Percentiles rank a stretch among this genome's conserved stretches.
Conservation (phyloP, 441 rosid species). For the Mallotus repandus region DNA sequence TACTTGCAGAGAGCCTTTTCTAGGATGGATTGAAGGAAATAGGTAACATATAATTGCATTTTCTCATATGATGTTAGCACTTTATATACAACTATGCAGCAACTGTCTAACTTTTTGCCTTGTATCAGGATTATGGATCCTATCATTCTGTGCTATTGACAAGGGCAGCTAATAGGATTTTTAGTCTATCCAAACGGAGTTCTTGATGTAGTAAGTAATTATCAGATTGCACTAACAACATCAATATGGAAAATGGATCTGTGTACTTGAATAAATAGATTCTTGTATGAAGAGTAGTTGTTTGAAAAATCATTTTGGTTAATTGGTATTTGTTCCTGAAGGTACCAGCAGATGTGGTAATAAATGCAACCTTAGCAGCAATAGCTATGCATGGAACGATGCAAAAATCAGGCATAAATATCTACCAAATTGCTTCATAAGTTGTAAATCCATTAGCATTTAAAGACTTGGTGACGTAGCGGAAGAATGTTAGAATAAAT, state of each 20-base stretch:
- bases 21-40: slow-evolving; percentile 99
- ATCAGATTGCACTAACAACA: no score
- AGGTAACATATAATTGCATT: slow-evolving; percentile 36
- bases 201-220: slow-evolving; percentile 69
- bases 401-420: slow-evolving; percentile 56
- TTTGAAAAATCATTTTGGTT: background rate
- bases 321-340: slow-evolving; percentile 15
- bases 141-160: slow-evolving; percentile 76
- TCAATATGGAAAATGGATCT: no score
- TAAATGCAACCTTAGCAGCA: slow-evolving; percentile 90
- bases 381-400: slow-evolving; percentile 71
- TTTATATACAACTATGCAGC: background rate
- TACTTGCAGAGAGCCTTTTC: slow-evolving; percentile 85
- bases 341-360: slow-evolving; percentile 97
- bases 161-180: slow-evolving; percentile 89
- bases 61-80: background rate
- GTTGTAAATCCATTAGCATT: slow-evolving; percentile 77
- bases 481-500: no score
- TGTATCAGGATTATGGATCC: slow-evolving; percentile 97
- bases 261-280: background rate
- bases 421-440: slow-evolving; percentile 91
- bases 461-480: no score
- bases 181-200: slow-evolving; percentile 80
- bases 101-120: background rate
- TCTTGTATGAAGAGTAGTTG: background rate